Percentiles rank a stretch among this genome's conserved stretches.
These are phyloP conservation scores for Dryas octopetala DNA, from an alignment of 306 rosid species.

Conservation along the genomic window DNA sequence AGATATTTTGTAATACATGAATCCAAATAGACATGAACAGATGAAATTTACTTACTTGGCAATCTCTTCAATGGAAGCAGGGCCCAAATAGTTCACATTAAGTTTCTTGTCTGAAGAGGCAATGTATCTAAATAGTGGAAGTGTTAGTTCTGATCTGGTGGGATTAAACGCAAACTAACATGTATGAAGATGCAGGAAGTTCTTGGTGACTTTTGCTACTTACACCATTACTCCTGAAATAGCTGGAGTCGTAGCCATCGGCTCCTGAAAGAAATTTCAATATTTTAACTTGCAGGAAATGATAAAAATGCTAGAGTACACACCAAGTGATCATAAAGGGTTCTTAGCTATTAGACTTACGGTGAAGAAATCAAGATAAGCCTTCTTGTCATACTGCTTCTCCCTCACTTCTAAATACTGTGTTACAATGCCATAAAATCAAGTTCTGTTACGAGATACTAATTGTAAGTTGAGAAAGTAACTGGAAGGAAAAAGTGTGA, in stretches of 20 bases:
- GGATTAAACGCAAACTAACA: constrained; percentile 18
- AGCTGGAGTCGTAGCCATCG: constrained; percentile 49
- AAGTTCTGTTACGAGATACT: constrained; percentile 6
- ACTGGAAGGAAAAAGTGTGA: not conserved
- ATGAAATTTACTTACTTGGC: constrained; percentile 57
- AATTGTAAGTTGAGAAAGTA: not conserved
- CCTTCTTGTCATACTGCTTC: constrained; percentile 87
- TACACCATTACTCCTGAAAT: constrained; percentile 80
- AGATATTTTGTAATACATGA: not conserved
- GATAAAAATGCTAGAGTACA: not conserved
- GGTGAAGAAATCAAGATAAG: constrained; percentile 67
- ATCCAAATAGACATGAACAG: constrained; percentile 10
- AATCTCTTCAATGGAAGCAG: constrained; percentile 68
- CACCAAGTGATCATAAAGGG: not conserved
- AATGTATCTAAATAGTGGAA: constrained; percentile 57
- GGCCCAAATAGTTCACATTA: constrained; percentile 80
- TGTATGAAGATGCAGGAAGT: constrained; percentile 13
- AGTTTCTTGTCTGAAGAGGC: constrained; percentile 70
- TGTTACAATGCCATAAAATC: constrained; percentile 18
- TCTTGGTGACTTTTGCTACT: constrained; percentile 37
- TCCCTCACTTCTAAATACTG: constrained; percentile 92
- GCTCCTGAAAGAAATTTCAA: constrained; percentile 51
- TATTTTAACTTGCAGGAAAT: constrained; percentile 3
- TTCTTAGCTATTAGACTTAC: constrained; percentile 48
- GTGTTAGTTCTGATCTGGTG: constrained; percentile 20